These are phyloP conservation scores for Colletotrichum sp. DNA, from an alignment of 2,329 filamentous ascomycete genomes.

Conservation along the genomic window DNA sequence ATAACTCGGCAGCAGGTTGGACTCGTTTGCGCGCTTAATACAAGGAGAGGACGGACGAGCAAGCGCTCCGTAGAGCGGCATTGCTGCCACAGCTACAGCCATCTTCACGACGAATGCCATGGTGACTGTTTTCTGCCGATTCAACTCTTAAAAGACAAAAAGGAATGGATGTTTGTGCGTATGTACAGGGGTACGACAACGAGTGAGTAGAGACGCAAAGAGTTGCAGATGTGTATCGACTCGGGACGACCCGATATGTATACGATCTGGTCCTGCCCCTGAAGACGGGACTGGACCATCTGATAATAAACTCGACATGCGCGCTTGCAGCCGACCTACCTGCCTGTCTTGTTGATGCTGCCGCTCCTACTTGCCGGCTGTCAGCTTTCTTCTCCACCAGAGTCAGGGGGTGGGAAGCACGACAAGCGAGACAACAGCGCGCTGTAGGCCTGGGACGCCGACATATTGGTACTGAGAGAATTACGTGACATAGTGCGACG, in stretches of 20 bases:
- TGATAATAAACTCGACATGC: background rate
- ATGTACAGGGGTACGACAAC: background rate
- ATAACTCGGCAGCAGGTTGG: constrained; percentile 21
- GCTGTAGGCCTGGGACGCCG: background rate
- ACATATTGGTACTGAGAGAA: background rate
- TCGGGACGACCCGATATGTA: constrained; percentile 4
- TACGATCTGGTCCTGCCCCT: background rate
- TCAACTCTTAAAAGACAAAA: background rate
- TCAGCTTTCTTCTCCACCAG: background rate
- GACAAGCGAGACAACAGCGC: background rate
- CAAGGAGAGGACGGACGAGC: constrained; percentile 7
- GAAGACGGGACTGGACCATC: background rate
- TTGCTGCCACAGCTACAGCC: constrained; percentile 9
- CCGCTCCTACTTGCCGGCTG: background rate
- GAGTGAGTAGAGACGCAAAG: background rate
- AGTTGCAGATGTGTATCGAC: background rate
- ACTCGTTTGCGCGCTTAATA: background rate
- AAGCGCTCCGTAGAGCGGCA: constrained; percentile 12
- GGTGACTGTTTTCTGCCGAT: background rate
- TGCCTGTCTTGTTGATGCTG: background rate
- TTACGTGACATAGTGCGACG: background rate
- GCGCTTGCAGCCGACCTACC: background rate
- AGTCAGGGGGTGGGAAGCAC: background rate
- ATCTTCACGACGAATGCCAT: constrained; percentile 11
- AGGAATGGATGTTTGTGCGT: background rate